Base-by-base conservation (phyloP, 805 yeast species). In the Starmerella vitae region DNA sequence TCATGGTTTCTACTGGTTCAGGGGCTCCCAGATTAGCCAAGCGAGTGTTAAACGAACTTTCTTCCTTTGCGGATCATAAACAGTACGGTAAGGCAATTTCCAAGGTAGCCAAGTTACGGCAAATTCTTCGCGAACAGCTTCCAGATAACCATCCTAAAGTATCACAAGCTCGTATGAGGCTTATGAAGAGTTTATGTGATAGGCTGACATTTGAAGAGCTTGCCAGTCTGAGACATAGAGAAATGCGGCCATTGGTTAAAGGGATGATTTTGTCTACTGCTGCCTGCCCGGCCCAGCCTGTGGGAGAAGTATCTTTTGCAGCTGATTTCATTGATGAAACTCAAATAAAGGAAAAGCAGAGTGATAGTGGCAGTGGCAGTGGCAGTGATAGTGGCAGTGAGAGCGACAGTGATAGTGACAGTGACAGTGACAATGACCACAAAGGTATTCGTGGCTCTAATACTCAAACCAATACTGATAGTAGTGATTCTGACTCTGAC, bases 1-100 rank as follows among this genome's bases (percentile, higher is more conserved):
- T 82, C 28, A 76, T 82, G 86, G 78, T 82, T 12, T 73, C 83
- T 29, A 80, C 93, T 10, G 81, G 80, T 56, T 93, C 93, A 3
- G 71, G 75, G 50, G 77, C 86, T 2, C 94, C 94, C 1, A 60
- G 91, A 38, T 67, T 82, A 49, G 77, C 84, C 37, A 68, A 72
- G 42, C 60, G 72, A 28, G 76, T 82, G 39, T 70, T 77, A 18
- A 66, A 69, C 39, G 68, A 70, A 46, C 61, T 82, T 28, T 67
- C 64, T 33, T 59, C 60, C 2, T 44, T 59, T 36, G 65, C 69
- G 25, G 63, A 60, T 20, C 57, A 60, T 12, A 51, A 62, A 26
- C 63, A 67, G 38, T 58, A 68, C 34, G 75, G 70, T 37, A 62
- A 58, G 19, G 82, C 83, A 0, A 72, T 79, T 21, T 70, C 63